Percentiles rank a stretch among this genome's conserved stretches.
Conservation (phyloP, 202 grass and related monocot genomes). For the Elaeis oleifera region DNA sequence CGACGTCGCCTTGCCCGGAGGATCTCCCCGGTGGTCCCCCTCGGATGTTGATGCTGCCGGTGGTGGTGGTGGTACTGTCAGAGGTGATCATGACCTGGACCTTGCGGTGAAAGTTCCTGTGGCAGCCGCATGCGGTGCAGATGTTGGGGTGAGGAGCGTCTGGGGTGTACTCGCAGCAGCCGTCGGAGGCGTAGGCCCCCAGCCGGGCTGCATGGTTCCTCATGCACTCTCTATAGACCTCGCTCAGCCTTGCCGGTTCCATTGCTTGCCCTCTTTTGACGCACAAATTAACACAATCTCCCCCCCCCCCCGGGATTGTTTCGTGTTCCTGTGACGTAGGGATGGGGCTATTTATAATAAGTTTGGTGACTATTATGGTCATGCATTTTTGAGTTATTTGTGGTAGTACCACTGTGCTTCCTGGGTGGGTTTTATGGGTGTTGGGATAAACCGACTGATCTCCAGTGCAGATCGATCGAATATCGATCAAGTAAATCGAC, state of each 20-base stretch:
- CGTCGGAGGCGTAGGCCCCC: constrained; percentile 77
- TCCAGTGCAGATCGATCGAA: too few species aligned
- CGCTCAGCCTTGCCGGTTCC: constrained; percentile 37
- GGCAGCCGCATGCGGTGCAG: constrained; percentile 83
- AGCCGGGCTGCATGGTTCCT: constrained; percentile 90
- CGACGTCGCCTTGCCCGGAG: constrained; percentile 35
- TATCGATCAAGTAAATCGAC: too few species aligned
- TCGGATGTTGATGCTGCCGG: background rate
- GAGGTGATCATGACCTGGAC: background rate
- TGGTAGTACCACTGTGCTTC: too few species aligned
- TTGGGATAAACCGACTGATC: too few species aligned
- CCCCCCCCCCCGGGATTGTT: too few species aligned
- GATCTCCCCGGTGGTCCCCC: constrained; percentile 1
- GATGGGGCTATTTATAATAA: too few species aligned
- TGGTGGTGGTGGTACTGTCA: constrained; percentile 15
- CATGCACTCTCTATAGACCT: constrained; percentile 89
- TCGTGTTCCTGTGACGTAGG: too few species aligned
- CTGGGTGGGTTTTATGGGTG: too few species aligned
- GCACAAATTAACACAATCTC: too few species aligned
- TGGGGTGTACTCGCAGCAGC: constrained; percentile 89
- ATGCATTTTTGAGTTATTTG: too few species aligned
- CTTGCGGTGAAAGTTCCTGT: constrained; percentile 92
- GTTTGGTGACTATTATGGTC: too few species aligned
- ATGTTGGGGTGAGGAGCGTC: constrained; percentile 34
- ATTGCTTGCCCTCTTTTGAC: background rate